These are phyloP conservation scores for Aspergillus sclerotialis DNA, from an alignment of 2,329 filamentous ascomycete species.

Conservation along the genomic window DNA sequence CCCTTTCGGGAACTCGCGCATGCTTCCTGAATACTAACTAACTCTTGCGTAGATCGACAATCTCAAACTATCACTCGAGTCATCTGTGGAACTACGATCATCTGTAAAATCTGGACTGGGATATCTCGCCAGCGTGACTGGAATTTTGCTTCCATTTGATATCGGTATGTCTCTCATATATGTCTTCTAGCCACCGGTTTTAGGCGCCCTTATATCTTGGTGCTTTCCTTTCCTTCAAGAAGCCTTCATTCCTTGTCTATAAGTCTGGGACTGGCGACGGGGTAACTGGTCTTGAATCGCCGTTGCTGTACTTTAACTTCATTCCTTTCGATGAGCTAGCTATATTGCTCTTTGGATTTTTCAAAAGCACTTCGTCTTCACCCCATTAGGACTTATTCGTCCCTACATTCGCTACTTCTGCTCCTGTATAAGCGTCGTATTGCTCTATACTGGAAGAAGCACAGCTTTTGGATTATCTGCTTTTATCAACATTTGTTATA, in stretches of 20 bases:
- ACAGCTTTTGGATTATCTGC: neutral
- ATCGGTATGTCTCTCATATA: neutral
- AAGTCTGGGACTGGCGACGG: too few species aligned
- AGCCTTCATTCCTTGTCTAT: too few species aligned
- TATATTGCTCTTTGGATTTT: too few species aligned
- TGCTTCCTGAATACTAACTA: neutral
- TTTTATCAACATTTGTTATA: neutral
- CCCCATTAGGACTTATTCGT: too few species aligned
- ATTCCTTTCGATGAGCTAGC: too few species aligned
- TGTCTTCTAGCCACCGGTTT: too few species aligned
- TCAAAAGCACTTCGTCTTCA: too few species aligned
- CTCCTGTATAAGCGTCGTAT: neutral
- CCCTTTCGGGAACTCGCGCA: conserved; percentile 4
- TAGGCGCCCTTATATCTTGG: too few species aligned
- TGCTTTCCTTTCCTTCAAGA: too few species aligned
- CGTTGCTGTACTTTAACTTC: too few species aligned
- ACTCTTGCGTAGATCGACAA: neutral
- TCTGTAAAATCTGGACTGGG: neutral
- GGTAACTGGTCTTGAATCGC: too few species aligned
- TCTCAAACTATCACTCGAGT: neutral
- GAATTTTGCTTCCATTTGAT: neutral
- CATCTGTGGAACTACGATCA: neutral
- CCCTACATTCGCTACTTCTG: neutral
- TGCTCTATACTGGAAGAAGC: neutral
- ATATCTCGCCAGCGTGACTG: neutral